phyloP scores from a whole-genome alignment of 106 monocot genomes.

The Acorus calamus region DNA sequence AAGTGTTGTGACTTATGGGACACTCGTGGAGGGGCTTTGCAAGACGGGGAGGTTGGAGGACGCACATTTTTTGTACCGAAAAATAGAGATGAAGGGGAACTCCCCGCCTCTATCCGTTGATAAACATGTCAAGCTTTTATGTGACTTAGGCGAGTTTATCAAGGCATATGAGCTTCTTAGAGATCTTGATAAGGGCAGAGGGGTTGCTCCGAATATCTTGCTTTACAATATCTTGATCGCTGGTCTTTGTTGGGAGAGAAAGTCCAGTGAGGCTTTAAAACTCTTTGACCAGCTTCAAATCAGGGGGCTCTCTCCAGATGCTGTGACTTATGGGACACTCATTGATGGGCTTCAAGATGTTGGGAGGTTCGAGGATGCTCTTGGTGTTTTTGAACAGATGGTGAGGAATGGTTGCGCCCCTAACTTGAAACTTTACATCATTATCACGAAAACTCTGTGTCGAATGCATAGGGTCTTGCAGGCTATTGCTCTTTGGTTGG shows the following conservation, averaged over 20 bases:
- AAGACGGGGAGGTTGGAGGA: constrained; percentile 34
- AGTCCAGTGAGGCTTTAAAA: constrained; percentile 39
- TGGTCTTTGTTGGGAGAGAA: constrained; percentile 54
- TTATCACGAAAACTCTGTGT: constrained; percentile 48
- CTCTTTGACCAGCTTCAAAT: constrained; percentile 51
- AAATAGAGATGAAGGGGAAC: constrained; percentile 42
- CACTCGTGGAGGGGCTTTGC: constrained; percentile 44
- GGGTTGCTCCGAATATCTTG: constrained; percentile 59
- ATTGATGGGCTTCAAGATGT: constrained; percentile 40
- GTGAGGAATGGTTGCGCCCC: constrained; percentile 35
- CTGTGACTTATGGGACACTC: constrained; percentile 51
- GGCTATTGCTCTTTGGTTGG: constrained; percentile 63
- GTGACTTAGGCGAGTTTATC: constrained; percentile 43
- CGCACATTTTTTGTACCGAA: constrained; percentile 22
- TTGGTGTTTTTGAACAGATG: constrained; percentile 40
- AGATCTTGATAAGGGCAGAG: constrained; percentile 40
- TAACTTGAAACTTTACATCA: constrained; percentile 33
- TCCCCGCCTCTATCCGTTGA: neutral
- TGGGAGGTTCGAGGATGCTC: constrained; percentile 29
- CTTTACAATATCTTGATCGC: constrained; percentile 63
- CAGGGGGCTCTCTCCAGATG: constrained; percentile 49
- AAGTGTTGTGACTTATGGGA: constrained; percentile 32
- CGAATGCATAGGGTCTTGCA: constrained; percentile 30
- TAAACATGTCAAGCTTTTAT: constrained; percentile 33
- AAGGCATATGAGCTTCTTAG: constrained; percentile 79